These are phyloP conservation scores for Cucumis sativus DNA, from an alignment of 306 rosid genomes.

Conservation along the genomic window DNA sequence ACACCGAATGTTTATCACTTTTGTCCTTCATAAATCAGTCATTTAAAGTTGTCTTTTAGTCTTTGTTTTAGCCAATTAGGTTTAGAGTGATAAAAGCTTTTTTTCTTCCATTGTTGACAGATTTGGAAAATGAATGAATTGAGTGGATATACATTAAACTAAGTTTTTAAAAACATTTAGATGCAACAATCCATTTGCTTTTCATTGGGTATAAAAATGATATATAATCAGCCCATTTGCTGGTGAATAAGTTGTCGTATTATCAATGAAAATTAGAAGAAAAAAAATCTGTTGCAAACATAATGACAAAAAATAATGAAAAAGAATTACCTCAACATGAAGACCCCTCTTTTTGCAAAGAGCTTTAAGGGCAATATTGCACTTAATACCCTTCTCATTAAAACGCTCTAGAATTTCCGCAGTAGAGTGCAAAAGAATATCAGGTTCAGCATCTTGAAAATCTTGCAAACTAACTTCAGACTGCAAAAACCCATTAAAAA, in stretches of 20 bases:
- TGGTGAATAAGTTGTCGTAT: background rate
- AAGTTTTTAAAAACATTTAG: too few species aligned
- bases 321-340: slow-evolving; percentile 46
- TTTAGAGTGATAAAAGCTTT: too few species aligned
- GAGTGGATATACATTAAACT: too few species aligned
- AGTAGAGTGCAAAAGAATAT: slow-evolving; percentile 48
- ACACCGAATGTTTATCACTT: too few species aligned
- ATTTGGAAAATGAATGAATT: too few species aligned
- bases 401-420: slow-evolving; percentile 45
- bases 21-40: too few species aligned
- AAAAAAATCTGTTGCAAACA: background rate
- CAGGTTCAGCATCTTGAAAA: slow-evolving; percentile 85
- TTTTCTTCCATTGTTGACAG: too few species aligned
- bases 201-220: too few species aligned
- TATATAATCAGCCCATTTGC: too few species aligned
- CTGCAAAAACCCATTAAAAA: slow-evolving; percentile 27
- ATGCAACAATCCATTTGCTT: too few species aligned
- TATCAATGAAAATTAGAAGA: background rate
- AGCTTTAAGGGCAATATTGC: slow-evolving; percentile 51
- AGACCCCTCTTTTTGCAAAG: slow-evolving; percentile 93
- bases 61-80: too few species aligned
- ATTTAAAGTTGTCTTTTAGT: too few species aligned
- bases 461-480: slow-evolving; percentile 51
- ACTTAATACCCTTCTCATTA: slow-evolving; percentile 33
- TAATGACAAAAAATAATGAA: background rate